A percentile compares a stretch with the other conserved stretches of the same genome.
phyloP scores from a whole-genome alignment of 2,329 filamentous ascomycete species.

The Zymoseptoria passerinii region DNA sequence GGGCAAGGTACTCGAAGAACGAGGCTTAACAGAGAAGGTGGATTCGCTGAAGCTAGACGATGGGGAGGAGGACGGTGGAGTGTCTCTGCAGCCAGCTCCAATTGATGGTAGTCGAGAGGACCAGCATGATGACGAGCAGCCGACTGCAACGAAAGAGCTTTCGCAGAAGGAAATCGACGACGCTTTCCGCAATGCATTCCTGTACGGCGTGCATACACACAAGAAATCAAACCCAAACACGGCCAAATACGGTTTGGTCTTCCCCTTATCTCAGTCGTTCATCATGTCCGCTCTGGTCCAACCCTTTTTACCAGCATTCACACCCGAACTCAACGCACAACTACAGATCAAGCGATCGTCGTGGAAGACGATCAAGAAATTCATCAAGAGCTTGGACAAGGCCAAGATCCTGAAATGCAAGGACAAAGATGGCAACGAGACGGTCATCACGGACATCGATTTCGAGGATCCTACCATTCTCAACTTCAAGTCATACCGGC shows the following conservation, averaged over 20 bases:
- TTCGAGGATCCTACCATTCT: constrained; percentile 49
- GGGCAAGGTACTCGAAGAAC: constrained; percentile 30
- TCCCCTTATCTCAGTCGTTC: constrained; percentile 56
- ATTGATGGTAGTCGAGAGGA: constrained; percentile 6
- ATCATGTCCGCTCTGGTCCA: constrained; percentile 57
- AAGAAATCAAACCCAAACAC: constrained; percentile 47
- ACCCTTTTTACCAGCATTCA: constrained; percentile 56
- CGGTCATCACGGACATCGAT: constrained; percentile 56
- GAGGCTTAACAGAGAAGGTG: constrained; percentile 34
- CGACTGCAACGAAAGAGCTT: constrained; percentile 30
- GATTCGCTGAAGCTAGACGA: constrained; percentile 38
- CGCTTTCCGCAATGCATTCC: constrained; percentile 55
- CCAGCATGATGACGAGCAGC: constrained; percentile 12
- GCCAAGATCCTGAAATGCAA: constrained; percentile 55
- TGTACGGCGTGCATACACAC: constrained; percentile 54
- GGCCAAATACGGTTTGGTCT: constrained; percentile 48
- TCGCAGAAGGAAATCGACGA: constrained; percentile 59
- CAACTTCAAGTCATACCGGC: constrained; percentile 53
- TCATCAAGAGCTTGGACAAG: constrained; percentile 61
- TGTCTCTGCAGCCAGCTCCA: constrained; percentile 30
- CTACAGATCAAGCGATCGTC: constrained; percentile 63
- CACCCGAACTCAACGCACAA: constrained; percentile 46
- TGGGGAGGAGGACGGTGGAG: constrained; percentile 40
- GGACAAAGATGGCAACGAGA: constrained; percentile 56
- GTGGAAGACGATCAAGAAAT: constrained; percentile 63